phyloP scores from a whole-genome alignment of 1,284 basidiomycete genomes.

The Tilletia caries region DNA sequence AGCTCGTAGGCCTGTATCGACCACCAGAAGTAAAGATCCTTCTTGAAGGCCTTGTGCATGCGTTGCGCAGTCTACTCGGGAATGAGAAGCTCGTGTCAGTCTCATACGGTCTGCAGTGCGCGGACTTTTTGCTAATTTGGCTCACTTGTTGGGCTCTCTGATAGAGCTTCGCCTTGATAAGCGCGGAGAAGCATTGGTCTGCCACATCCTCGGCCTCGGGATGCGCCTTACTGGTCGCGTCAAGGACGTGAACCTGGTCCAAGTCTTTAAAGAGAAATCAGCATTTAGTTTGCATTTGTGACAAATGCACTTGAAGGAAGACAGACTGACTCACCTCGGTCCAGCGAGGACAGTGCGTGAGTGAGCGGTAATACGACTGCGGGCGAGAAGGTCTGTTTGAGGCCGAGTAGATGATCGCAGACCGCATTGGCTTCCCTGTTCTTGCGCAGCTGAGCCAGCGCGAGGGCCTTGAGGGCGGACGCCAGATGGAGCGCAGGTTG shows the following conservation, averaged over 20 bases:
- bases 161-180: slow-evolving; percentile 33
- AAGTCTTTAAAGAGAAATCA: slow-evolving; percentile 14
- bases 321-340: slow-evolving; percentile 59
- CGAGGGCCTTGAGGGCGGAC: slow-evolving; percentile 71
- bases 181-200: slow-evolving; percentile 71
- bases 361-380: slow-evolving; percentile 66
- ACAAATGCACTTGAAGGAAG: too few relatives aligned
- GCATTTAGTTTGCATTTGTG: too few relatives aligned
- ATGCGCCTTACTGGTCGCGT: slow-evolving; percentile 58
- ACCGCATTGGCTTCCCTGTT: slow-evolving; percentile 72
- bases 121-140: background rate
- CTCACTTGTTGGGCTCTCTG: slow-evolving; percentile 47
- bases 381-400: slow-evolving; percentile 65
- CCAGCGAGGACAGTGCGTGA: slow-evolving; percentile 71
- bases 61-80: slow-evolving; percentile 12
- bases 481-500: slow-evolving; percentile 32
- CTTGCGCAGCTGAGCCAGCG: slow-evolving; percentile 73
- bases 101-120: background rate
- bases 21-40: slow-evolving; percentile 78
- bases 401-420: slow-evolving; percentile 73
- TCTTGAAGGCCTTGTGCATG: slow-evolving; percentile 55
- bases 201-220: slow-evolving; percentile 76
- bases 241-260: slow-evolving; percentile 47
- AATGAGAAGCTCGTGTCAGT: slow-evolving; percentile 17
- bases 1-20: slow-evolving; percentile 72